Conservation (phyloP, 2,329 filamentous ascomycete genomes). For the Ambrosiella beaveri region DNA sequence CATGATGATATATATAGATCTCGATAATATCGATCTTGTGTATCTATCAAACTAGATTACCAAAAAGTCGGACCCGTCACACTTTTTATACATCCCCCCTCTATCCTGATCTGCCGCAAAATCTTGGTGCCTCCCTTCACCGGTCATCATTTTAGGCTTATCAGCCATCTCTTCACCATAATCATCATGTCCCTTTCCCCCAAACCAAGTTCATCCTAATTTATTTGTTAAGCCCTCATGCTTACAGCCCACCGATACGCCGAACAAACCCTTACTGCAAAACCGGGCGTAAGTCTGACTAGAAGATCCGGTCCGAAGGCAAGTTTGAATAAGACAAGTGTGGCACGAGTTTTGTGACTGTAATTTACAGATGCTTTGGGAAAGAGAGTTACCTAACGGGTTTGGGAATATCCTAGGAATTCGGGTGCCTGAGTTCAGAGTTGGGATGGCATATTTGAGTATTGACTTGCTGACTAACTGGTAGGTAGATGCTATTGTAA, state of each 20-base stretch:
- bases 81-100: not conserved
- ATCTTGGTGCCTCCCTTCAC: not conserved
- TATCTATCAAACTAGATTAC: not conserved
- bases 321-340: not conserved
- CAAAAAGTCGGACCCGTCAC: not conserved
- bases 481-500: too few species aligned
- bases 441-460: too few species aligned
- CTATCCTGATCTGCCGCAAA: not conserved
- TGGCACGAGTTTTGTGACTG: too few species aligned
- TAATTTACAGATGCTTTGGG: too few species aligned
- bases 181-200: not conserved
- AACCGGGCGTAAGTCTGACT: not conserved
- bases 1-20: not conserved
- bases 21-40: not conserved
- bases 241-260: too few species aligned
- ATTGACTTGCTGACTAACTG: too few species aligned
- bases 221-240: too few species aligned
- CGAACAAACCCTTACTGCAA: not conserved
- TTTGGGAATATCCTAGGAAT: too few species aligned
- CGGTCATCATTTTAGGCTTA: not conserved
- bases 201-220: not conserved
- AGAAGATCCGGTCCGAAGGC: not conserved
- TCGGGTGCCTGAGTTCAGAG: too few species aligned
- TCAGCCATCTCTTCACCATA: not conserved
- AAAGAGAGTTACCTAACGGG: too few species aligned